A percentile compares a stretch with the other conserved stretches of the same genome.
These are phyloP conservation scores for Hypoxylon fuscum DNA, from an alignment of 495 filamentous ascomycete species.

Conservation along the genomic window DNA sequence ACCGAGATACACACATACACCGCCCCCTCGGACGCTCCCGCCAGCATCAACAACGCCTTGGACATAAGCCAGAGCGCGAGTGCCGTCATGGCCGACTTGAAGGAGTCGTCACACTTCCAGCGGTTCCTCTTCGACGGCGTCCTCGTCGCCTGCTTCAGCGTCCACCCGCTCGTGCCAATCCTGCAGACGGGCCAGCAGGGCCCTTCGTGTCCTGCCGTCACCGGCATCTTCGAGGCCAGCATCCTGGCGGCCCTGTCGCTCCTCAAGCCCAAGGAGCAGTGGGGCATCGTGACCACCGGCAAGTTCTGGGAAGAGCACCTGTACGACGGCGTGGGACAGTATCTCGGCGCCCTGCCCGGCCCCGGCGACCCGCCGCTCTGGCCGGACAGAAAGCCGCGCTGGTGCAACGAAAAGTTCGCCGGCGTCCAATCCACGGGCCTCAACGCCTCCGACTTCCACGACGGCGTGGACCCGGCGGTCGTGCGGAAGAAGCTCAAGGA, in stretches of 20 bases:
- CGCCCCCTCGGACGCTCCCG: slow-evolving; percentile 58
- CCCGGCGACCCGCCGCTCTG: too few species aligned
- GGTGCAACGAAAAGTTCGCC: slow-evolving; percentile 61
- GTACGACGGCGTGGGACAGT: slow-evolving; percentile 65
- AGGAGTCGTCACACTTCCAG: too few species aligned
- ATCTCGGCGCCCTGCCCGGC: slow-evolving; percentile 59
- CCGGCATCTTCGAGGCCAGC: slow-evolving; percentile 89
- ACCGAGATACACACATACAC: slow-evolving; percentile 61
- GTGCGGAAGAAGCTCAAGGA: slow-evolving; percentile 72
- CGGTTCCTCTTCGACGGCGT: slow-evolving; percentile 86
- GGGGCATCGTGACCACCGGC: slow-evolving; percentile 92
- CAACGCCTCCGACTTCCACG: slow-evolving; percentile 82
- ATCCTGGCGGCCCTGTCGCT: slow-evolving; percentile 66
- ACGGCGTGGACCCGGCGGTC: slow-evolving; percentile 66
- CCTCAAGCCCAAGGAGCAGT: slow-evolving; percentile 59
- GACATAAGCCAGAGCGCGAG: slow-evolving; percentile 60
- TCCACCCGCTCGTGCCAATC: slow-evolving; percentile 78
- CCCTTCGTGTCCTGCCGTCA: slow-evolving; percentile 56
- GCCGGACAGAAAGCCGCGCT: too few species aligned
- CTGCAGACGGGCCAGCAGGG: slow-evolving; percentile 52
- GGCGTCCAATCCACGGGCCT: slow-evolving; percentile 88
- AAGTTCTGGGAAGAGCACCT: slow-evolving; percentile 81
- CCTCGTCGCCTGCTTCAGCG: slow-evolving; percentile 88
- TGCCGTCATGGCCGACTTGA: slow-evolving; percentile 65
- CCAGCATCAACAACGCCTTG: slow-evolving; percentile 71